phyloP scores from a whole-genome alignment of 2,329 filamentous ascomycete genomes.

The Malbranchea cinnamomea region DNA sequence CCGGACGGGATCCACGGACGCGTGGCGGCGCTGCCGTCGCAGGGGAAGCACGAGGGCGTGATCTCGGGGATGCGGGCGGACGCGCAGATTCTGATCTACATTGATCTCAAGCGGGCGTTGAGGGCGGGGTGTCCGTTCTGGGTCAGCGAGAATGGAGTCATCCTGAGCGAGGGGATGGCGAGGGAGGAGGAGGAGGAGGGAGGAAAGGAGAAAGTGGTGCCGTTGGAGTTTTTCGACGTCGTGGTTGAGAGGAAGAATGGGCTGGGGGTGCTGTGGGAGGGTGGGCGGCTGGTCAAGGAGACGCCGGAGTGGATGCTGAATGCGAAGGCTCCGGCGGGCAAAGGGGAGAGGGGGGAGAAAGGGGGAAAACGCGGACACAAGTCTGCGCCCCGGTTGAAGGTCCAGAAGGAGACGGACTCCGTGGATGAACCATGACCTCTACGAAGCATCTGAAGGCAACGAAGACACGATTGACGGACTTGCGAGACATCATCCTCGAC shows the following conservation, averaged over 20 bases:
- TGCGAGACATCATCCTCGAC: too few species aligned
- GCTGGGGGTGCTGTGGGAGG: conserved; percentile 50
- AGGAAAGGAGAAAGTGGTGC: conserved; percentile 42
- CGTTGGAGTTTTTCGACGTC: conserved; percentile 52
- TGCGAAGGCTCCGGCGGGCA: conserved; percentile 21
- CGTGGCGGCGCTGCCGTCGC: conserved; percentile 8
- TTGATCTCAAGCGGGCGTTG: conserved; percentile 56
- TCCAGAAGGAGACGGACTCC: conserved; percentile 6
- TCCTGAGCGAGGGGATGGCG: conserved; percentile 43
- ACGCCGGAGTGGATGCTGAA: conserved; percentile 28
- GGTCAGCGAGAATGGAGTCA: conserved; percentile 62
- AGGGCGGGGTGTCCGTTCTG: conserved; percentile 54
- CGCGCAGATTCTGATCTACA: conserved; percentile 62
- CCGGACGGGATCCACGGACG: conserved; percentile 12
- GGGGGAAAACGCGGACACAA: conserved; percentile 14
- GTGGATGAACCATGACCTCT: conserved; percentile 3
- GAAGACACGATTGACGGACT: too few species aligned
- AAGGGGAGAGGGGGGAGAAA: conserved; percentile 12
- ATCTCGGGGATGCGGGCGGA: conserved; percentile 68
- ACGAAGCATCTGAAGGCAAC: not conserved
- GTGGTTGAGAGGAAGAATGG: conserved; percentile 64
- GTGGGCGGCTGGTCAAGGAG: conserved; percentile 38
- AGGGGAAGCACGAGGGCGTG: conserved; percentile 29
- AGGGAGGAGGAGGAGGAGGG: conserved; percentile 40
- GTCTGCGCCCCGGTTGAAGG: conserved; percentile 3